A percentile compares a stretch with the other conserved stretches of the same genome.
phyloP scores from a whole-genome alignment of 305 asterid genomes.

The Solanum chacoense region DNA sequence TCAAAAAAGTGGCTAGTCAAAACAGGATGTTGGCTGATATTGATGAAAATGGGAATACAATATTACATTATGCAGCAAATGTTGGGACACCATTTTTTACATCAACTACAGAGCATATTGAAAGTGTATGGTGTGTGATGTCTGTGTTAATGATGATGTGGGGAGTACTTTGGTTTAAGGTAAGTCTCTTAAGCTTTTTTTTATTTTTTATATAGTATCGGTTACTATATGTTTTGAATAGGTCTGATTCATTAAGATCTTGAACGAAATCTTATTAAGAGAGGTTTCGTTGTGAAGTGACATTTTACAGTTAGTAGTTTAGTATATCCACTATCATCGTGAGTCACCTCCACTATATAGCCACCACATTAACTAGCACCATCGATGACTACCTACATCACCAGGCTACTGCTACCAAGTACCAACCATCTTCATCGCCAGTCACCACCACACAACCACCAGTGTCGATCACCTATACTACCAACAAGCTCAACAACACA shows the following conservation, averaged over 20 bases:
- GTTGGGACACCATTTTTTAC: neutral
- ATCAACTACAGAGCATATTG: neutral
- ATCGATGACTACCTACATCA: neutral
- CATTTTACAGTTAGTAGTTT: neutral
- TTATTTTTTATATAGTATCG: neutral
- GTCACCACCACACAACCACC: neutral
- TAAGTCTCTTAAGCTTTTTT: neutral
- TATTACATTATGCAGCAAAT: conserved; percentile 3
- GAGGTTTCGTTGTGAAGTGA: neutral
- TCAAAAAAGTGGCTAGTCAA: neutral
- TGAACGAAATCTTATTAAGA: neutral
- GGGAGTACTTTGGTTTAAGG: conserved; percentile 10
- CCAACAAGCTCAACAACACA: neutral
- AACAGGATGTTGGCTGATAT: conserved; percentile 1
- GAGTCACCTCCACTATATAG: neutral
- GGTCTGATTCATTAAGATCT: neutral
- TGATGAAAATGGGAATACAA: neutral
- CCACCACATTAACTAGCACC: neutral
- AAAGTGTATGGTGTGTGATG: neutral
- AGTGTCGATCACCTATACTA: neutral
- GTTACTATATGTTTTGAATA: neutral
- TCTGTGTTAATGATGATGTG: neutral
- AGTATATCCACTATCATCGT: neutral
- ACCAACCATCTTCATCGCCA: neutral
- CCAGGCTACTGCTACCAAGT: neutral